Percentiles rank a stretch among this genome's conserved stretches.
Conservation (phyloP, 148 eudicot species). For the Camellia lanceoleosa region DNA sequence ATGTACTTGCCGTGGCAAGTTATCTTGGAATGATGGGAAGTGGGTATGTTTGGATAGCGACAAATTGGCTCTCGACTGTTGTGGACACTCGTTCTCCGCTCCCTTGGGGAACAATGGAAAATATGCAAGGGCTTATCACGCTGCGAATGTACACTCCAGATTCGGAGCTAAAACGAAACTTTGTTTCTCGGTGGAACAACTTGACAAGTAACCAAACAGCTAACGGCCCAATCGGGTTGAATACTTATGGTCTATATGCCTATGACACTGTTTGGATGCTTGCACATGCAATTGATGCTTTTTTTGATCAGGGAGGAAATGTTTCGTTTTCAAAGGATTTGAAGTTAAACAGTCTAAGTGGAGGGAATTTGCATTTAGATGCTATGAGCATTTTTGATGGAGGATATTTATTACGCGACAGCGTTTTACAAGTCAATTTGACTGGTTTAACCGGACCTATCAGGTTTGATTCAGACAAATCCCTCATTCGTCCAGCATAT, state of each 20-base stretch:
- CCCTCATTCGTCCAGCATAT: conserved; percentile 45
- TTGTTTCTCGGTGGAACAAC: conserved; percentile 30
- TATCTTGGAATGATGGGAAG: conserved; percentile 20
- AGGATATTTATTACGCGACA: conserved; percentile 39
- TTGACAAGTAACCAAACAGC: conserved; percentile 26
- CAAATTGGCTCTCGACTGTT: conserved; percentile 26
- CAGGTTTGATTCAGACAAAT: conserved; percentile 36
- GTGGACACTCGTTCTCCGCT: conserved; percentile 19
- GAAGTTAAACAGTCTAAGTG: conserved; percentile 20
- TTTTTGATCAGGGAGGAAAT: conserved; percentile 46
- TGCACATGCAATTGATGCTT: conserved; percentile 54
- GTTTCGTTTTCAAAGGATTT: conserved; percentile 49
- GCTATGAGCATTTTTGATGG: conserved; percentile 61
- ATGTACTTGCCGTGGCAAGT: conserved; percentile 21
- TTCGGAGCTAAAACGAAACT: conserved; percentile 25
- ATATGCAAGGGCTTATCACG: conserved; percentile 32
- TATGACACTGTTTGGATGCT: conserved; percentile 74
- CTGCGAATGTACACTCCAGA: conserved; percentile 30
- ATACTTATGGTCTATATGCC: conserved; percentile 56
- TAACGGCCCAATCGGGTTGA: conserved; percentile 39
- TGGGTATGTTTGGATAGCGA: conserved; percentile 33
- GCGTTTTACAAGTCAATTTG: conserved; percentile 35
- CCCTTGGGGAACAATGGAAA: not conserved
- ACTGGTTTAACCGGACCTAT: conserved; percentile 62
- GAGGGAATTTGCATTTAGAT: conserved; percentile 39